A percentile compares a stretch with the other conserved stretches of the same genome.
Conservation (phyloP, 345 rosid genomes). For the Citrus sp. region DNA sequence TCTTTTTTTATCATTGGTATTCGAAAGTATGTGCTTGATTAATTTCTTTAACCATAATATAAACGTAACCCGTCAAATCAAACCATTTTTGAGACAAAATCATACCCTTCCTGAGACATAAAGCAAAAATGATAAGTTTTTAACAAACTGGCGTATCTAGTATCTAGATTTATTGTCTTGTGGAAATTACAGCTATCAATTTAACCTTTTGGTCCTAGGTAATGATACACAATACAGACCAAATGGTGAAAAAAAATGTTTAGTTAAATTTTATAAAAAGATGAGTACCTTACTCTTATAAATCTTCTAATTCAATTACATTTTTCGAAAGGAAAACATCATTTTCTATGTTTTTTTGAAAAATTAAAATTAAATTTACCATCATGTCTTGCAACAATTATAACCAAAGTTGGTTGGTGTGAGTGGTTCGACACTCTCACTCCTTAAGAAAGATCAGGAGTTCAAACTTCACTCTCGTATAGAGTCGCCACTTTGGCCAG, state of each 20-base stretch:
- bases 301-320: too few relatives aligned
- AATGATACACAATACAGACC: neutral
- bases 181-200: neutral
- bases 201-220: neutral
- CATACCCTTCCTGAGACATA: neutral
- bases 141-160: neutral
- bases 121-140: neutral
- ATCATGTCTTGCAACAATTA: too few relatives aligned
- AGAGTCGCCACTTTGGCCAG: too few relatives aligned
- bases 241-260: neutral
- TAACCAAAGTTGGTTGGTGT: too few relatives aligned
- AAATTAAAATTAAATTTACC: too few relatives aligned
- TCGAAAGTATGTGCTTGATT: neutral
- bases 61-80: neutral
- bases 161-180: neutral
- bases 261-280: too few relatives aligned
- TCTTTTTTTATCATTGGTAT: neutral
- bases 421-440: rapidly evolving
- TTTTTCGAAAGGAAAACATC: too few relatives aligned
- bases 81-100: neutral
- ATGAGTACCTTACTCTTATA: neutral
- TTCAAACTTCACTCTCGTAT: rapidly evolving
- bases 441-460: too few relatives aligned
- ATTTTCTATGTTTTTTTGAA: too few relatives aligned
- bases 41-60: neutral